Evolutionary conservation across 768 basidiomycete genomes (phyloP), one percentile per base, ranked within the genome.

Genomic region (Serendipita indica): DNA sequence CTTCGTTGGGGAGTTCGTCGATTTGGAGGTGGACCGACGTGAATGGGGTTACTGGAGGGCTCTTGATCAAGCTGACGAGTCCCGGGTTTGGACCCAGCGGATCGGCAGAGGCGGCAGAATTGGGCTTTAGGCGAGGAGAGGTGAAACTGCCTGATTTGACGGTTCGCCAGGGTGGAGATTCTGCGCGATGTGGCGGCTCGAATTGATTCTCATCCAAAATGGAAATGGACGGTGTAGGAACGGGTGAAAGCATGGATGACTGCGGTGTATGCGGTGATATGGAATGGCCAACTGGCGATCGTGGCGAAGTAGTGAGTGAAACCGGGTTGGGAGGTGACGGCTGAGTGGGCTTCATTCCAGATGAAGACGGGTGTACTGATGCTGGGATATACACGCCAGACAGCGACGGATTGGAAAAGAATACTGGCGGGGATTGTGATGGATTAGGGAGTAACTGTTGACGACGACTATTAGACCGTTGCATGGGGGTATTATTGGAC

Each of bases 211-310:
- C 35, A n/a, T 37, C 12, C n/a, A 54, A 25, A 27, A 32, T 54
- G 10, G 49, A 25, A 20, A 54, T 54, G 1, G 49, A 27, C 7
- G 49, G 22, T 10, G 32, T 7, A 7, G 49, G 22, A 7, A 28
- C 49, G n/a, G 49, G 49, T 4, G 49, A 54, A 27, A 54, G 49
- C 49, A 32, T 54, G 16, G 49, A 22, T 16, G 49, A 54, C n/a
- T 54, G 49, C 4, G 49, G 49, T 27, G 49, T 54, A 16, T 28
- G 49, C 7, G 49, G 49, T 10, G 49, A 54, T 20, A 54, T 18
- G 10, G 49, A 54, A 54, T 54, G 49, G 10, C 20, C 30, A 54
- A 30, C 22, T 4, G 49, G 49, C 7, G 49, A 54, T 12, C 49
- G 12, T 27, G 49, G 49, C 5, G 49, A 54, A 27, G 49, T 27